These are phyloP conservation scores for Canavalia ensiformis DNA, from an alignment of 306 rosid species.

Conservation along the genomic window DNA sequence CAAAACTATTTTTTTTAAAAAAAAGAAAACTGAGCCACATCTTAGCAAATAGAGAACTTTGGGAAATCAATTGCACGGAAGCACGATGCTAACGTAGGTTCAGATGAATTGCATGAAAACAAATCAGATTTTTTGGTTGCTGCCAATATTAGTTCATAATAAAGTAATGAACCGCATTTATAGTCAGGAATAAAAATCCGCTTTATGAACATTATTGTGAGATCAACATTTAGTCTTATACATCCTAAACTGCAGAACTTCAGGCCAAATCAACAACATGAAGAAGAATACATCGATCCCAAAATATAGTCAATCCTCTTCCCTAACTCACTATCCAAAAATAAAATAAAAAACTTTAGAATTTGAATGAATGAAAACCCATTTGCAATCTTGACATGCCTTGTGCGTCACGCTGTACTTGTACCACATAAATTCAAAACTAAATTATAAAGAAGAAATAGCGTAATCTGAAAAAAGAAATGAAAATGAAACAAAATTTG, in stretches of 20 bases:
- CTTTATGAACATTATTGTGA: conserved; percentile 7
- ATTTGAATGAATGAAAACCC: conserved; percentile 7
- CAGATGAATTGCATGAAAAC: conserved; percentile 23
- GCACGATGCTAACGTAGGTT: conserved; percentile 7
- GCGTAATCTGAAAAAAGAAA: no score
- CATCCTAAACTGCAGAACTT: conserved; percentile 12
- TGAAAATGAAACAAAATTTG: no score
- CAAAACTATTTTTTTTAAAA: neutral
- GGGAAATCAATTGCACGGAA: conserved; percentile 30
- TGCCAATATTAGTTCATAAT: neutral
- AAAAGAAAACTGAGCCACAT: conserved; percentile 11
- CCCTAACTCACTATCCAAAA: neutral
- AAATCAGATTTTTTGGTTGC: conserved; percentile 18
- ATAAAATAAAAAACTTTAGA: conserved; percentile 26
- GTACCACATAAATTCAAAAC: no score
- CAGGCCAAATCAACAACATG: conserved; percentile 20
- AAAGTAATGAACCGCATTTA: neutral
- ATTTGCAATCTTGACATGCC: conserved; percentile 25
- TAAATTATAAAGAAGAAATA: no score
- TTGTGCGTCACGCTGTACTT: neutral
- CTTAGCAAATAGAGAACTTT: conserved; percentile 25
- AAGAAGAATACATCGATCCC: neutral
- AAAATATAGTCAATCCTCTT: conserved; percentile 12
- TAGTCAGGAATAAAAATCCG: conserved; percentile 10
- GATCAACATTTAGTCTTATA: conserved; percentile 11